A percentile compares a stretch with the other conserved stretches of the same genome.
Conservation (phyloP, 176 grass and related monocot genomes). For the Bolboschoenus planiculmis region DNA sequence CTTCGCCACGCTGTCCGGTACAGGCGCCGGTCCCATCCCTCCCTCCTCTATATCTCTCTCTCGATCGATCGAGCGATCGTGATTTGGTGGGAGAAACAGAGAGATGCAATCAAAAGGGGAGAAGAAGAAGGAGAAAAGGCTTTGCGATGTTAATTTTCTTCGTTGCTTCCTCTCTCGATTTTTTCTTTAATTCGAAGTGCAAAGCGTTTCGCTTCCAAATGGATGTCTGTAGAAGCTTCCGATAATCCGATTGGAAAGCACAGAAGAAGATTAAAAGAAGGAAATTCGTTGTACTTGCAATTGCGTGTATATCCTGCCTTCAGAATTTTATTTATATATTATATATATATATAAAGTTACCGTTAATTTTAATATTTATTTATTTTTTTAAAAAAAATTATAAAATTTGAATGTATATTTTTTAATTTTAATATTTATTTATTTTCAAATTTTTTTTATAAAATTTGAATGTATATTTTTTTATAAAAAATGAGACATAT, state of each 20-base stretch:
- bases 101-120: background rate
- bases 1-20: conserved; percentile 32
- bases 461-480: too few relatives aligned
- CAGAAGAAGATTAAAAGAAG: background rate
- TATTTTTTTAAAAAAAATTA: too few relatives aligned
- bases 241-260: background rate
- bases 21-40: conserved; percentile 44
- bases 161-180: too few relatives aligned
- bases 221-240: background rate
- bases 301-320: background rate
- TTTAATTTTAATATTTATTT: too few relatives aligned
- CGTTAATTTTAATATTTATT: too few relatives aligned
- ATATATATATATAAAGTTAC: too few relatives aligned
- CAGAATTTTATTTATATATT: background rate
- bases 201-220: background rate
- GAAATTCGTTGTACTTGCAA: background rate
- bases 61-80: too few relatives aligned
- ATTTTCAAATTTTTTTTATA: too few relatives aligned
- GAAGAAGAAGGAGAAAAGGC: background rate
- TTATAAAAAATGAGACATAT: too few relatives aligned
- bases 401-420: too few relatives aligned
- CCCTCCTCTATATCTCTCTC: background rate
- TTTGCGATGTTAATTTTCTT: background rate
- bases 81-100: background rate
- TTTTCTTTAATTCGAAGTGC: background rate